Conservation (phyloP, 2,329 filamentous ascomycete genomes). For the Phaeosphaeria sp. region DNA sequence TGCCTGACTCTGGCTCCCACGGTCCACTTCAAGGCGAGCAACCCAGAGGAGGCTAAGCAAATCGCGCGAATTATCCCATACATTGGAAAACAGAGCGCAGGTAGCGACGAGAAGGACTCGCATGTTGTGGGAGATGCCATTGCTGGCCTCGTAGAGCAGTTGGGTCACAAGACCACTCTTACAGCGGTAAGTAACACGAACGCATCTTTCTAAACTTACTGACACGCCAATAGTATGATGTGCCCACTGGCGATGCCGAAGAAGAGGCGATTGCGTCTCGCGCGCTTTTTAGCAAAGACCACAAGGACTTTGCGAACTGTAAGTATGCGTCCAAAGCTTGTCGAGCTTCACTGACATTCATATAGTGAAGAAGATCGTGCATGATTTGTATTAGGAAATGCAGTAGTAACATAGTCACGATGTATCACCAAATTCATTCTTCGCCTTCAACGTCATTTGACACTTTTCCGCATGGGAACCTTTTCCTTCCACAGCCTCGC, state of each 20-base stretch:
- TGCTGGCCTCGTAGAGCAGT: conserved; percentile 51
- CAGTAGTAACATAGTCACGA: background rate
- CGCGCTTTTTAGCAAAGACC: conserved; percentile 45
- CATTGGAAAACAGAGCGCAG: conserved; percentile 51
- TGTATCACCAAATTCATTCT: background rate
- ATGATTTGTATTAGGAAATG: conserved; percentile 35
- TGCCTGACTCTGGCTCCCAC: conserved; percentile 62
- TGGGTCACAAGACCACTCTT: conserved; percentile 51
- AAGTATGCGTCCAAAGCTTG: conserved; percentile 12
- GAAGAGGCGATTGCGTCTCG: conserved; percentile 45
- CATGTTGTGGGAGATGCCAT: conserved; percentile 55
- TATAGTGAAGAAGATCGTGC: conserved; percentile 44
- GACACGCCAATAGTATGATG: conserved; percentile 37
- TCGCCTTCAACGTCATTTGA: background rate
- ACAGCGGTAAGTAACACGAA: conserved; percentile 35
- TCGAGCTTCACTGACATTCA: conserved; percentile 7
- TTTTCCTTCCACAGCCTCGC: background rate
- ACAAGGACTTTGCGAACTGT: conserved; percentile 46
- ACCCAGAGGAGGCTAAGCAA: conserved; percentile 55
- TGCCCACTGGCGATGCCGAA: conserved; percentile 44
- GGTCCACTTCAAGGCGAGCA: conserved; percentile 59
- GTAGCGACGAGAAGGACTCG: conserved; percentile 54
- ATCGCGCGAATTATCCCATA: conserved; percentile 56
- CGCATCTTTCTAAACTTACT: conserved; percentile 6
- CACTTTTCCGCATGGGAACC: background rate